Base-by-base conservation (phyloP, 2,329 filamentous ascomycete species). In the Calonectria pauciramosa region DNA sequence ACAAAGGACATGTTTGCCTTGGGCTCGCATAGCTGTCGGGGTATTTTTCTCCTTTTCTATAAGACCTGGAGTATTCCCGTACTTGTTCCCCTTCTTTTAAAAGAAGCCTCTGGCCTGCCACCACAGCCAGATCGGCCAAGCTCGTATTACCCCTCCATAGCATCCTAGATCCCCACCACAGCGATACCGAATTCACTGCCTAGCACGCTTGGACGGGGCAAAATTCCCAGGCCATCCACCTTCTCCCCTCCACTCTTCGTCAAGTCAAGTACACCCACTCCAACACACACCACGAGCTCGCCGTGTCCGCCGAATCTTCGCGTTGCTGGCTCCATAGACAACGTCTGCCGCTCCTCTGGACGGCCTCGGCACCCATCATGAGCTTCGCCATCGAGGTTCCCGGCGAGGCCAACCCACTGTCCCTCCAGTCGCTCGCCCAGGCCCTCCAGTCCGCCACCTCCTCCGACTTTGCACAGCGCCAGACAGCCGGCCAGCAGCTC, bases 331-430 rank as follows among this genome's bases (percentile, higher is more conserved):
- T 38, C 65, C 56, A 75, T 65, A 71, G 30, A 74, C 71, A 51
- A 59, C 47, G 66, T 64, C 59, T 74, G 74, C 65, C 64, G 78
- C 68, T 75, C 74, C 70, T 30, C 72, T 70, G 72, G 79, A 78
- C 75, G 75, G 69, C 75, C 72, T 72, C 72, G 73, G 79, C 75
- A 74, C 74, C 75, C 73, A 83, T 74, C 81, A 95, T 95, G 93
- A 91, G 89, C 83, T 93, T 93, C 84, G 86, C 90, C 74, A 92
- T 97, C 82, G 95, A 98, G 87, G 92, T 95, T 74, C 91, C 94
- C 9, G 96, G 94, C 77, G 95, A 97, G 86, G 94, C 95, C 56
- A 95, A 90, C 79, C 94, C 94, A 70, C 87, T 96, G 76, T 92
- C 85, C 73, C 85, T 90, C 72, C 88, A 90, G 73, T 91, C 93